Conservation (phyloP, 768 basidiomycete species). For the Suillus luteus region DNA sequence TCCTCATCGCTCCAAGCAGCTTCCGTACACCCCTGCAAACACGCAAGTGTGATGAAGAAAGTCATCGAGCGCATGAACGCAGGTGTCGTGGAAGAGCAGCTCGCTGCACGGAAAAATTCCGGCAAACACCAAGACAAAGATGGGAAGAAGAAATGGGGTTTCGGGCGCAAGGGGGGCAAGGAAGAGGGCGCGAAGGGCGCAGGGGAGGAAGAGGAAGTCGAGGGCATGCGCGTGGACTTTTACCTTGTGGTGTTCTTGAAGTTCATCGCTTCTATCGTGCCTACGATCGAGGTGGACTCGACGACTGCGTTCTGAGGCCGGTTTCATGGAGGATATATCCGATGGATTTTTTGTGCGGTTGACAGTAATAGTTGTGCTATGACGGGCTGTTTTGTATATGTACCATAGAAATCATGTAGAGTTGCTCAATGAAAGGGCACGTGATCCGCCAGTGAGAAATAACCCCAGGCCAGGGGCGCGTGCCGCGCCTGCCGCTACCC, state of each 20-base stretch:
- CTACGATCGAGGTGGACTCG: conserved; percentile 98
- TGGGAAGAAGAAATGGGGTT: conserved; percentile 81
- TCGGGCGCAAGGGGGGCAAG: conserved; percentile 69
- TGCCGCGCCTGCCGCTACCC: background rate
- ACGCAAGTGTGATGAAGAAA: conserved; percentile 99
- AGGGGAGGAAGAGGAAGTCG: conserved; percentile 66
- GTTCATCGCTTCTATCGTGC: conserved; percentile 97
- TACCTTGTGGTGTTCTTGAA: conserved; percentile 98
- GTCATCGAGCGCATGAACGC: conserved; percentile 98
- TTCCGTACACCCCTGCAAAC: conserved; percentile 97
- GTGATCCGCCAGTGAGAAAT: background rate
- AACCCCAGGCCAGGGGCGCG: background rate
- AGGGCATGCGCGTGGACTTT: conserved; percentile 96
- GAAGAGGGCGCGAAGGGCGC: conserved; percentile 43
- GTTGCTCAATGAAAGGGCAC: background rate
- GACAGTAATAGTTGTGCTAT: conserved; percentile 4
- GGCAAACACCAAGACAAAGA: conserved; percentile 42
- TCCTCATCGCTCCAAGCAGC: conserved; percentile 82
- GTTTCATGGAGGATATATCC: conserved; percentile 8
- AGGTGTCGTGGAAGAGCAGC: conserved; percentile 80
- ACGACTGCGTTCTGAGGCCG: conserved; percentile 65
- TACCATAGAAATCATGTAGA: conserved; percentile 12
- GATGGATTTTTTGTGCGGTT: background rate
- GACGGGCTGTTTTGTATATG: conserved; percentile 5
- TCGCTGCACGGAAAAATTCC: conserved; percentile 59